Evolutionary conservation across 169 alveolate species (phyloP).

Genomic region (Cryptosporidium viatorum): DNA sequence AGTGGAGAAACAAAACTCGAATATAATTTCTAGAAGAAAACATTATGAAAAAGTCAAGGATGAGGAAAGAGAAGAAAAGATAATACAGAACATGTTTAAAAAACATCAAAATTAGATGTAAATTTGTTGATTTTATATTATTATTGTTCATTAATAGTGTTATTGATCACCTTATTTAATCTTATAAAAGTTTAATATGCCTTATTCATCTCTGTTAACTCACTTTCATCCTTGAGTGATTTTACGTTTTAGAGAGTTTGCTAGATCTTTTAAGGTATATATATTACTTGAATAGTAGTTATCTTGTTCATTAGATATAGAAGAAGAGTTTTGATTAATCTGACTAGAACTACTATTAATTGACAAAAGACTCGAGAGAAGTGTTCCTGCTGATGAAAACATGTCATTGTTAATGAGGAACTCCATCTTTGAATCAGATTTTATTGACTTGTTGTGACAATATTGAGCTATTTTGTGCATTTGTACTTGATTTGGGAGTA

Average conservation of each 20-base stretch:
- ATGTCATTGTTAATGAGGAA: slow-evolving; percentile 27
- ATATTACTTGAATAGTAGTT: slow-evolving; percentile 11
- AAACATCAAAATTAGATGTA: background rate
- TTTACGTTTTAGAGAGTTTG: background rate
- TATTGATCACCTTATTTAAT: background rate
- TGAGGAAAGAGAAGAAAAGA: slow-evolving; percentile 17
- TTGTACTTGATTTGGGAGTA: slow-evolving; percentile 53
- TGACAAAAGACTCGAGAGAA: slow-evolving; percentile 46
- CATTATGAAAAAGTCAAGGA: background rate
- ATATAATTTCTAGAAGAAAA: slow-evolving; percentile 50
- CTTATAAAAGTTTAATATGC: too few species aligned
- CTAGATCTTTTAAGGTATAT: slow-evolving; percentile 28
- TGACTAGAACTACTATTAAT: background rate
- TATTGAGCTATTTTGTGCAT: slow-evolving; percentile 52
- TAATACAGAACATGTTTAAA: slow-evolving; percentile 39
- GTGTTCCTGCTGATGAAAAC: slow-evolving; percentile 70
- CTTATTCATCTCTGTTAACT: background rate
- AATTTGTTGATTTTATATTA: background rate
- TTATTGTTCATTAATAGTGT: too few species aligned
- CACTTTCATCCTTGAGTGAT: background rate
- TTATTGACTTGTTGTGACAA: slow-evolving; percentile 29
- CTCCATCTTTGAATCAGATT: slow-evolving; percentile 41
- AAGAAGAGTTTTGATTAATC: background rate
- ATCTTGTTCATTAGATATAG: background rate
- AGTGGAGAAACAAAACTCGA: slow-evolving; percentile 10